phyloP scores from a whole-genome alignment of 148 eudicot species.

The Rhododendron henanense region DNA sequence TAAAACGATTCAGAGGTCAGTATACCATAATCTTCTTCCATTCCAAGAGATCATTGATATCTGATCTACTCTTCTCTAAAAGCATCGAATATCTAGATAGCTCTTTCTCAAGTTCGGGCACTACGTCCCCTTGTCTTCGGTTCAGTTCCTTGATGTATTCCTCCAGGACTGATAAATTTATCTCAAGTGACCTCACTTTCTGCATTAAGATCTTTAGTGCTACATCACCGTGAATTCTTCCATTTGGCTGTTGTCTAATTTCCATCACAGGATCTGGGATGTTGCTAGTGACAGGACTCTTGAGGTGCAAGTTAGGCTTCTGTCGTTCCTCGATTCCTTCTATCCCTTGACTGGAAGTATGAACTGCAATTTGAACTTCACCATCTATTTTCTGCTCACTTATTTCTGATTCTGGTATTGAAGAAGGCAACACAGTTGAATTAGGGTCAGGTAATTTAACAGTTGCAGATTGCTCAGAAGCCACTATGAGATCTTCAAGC shows the following conservation, averaged over 20 bases:
- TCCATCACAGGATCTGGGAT: constrained; percentile 44
- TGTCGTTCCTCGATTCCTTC: constrained; percentile 37
- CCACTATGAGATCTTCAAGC: constrained; percentile 88
- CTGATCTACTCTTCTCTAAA: constrained; percentile 45
- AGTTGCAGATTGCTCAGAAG: constrained; percentile 32
- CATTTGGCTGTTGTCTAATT: constrained; percentile 45
- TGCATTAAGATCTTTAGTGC: constrained; percentile 84
- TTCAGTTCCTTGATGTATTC: constrained; percentile 67
- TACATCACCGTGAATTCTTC: constrained; percentile 73
- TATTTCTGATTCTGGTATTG: constrained; percentile 29
- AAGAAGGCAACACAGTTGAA: constrained; percentile 32
- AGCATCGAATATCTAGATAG: constrained; percentile 36
- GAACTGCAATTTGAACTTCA: constrained; percentile 26
- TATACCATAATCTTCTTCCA: constrained; percentile 69
- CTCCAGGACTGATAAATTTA: constrained; percentile 69
- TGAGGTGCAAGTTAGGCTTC: constrained; percentile 25
- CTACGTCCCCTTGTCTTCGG: constrained; percentile 54
- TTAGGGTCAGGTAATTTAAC: constrained; percentile 36
- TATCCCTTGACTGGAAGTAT: constrained; percentile 31
- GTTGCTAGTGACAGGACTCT: constrained; percentile 33
- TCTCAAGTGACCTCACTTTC: constrained; percentile 76
- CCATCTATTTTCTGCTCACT: constrained; percentile 27
- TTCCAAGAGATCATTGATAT: constrained; percentile 51
- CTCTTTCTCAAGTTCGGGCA: constrained; percentile 69
- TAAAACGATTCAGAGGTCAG: background rate